These are phyloP conservation scores for Pythium biforme DNA, from an alignment of 352 stramenopile genomes.

Conservation along the genomic window DNA sequence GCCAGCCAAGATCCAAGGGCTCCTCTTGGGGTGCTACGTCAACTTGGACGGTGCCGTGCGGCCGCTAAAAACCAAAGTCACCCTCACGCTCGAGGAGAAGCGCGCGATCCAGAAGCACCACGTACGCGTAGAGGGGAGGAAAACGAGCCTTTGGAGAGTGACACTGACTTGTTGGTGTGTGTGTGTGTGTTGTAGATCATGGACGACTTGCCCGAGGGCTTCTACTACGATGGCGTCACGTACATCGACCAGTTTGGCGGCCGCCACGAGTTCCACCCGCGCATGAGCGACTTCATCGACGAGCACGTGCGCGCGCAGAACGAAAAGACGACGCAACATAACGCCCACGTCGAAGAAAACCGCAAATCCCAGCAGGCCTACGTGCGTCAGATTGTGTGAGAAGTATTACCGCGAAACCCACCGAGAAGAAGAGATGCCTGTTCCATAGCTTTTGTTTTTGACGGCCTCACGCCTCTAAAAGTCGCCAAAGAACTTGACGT, in stretches of 20 bases:
- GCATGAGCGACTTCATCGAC: conserved; percentile 68
- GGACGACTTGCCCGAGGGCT: conserved; percentile 68
- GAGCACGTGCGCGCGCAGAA: conserved; percentile 50
- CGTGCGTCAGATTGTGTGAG: conserved; percentile 28
- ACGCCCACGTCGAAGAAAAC: conserved; percentile 51
- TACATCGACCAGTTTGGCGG: conserved; percentile 77
- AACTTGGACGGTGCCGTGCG: conserved; percentile 36
- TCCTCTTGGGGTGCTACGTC: conserved; percentile 62
- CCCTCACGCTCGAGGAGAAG: conserved; percentile 60
- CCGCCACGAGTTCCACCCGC: conserved; percentile 71
- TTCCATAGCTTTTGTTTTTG: background rate
- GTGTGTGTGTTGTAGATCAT: conserved; percentile 34
- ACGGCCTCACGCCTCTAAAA: conserved; percentile 38
- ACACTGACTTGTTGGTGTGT: background rate
- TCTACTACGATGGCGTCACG: conserved; percentile 65
- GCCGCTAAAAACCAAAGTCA: conserved; percentile 40
- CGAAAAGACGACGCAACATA: conserved; percentile 38
- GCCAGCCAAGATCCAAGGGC: conserved; percentile 39
- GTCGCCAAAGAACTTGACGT: conserved; percentile 68
- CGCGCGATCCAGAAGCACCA: conserved; percentile 63
- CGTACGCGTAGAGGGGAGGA: too few relatives aligned
- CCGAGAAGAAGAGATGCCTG: background rate
- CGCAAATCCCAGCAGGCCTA: conserved; percentile 45
- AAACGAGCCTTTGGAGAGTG: conserved; percentile 11
- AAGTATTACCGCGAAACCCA: too few relatives aligned